Conservation (phyloP, 2,329 filamentous ascomycete species). For the Botryosphaeria agaves region DNA sequence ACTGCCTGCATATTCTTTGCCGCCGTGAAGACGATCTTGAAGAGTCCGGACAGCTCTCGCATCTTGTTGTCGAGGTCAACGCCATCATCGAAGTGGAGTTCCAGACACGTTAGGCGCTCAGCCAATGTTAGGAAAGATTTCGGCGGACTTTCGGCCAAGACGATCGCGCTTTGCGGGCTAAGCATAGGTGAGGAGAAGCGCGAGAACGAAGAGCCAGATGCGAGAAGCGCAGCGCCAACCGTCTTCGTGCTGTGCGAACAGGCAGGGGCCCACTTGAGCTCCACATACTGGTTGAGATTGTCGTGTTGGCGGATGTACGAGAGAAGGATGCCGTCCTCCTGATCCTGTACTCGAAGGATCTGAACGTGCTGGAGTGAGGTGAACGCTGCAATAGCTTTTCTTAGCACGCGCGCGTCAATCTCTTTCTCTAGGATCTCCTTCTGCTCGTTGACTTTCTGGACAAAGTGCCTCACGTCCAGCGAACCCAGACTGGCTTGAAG, state of each 20-base stretch:
- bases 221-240: slow-evolving; percentile 37
- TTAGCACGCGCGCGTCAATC: slow-evolving; percentile 35
- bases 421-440: slow-evolving; percentile 30
- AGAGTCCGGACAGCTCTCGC: slow-evolving; percentile 37
- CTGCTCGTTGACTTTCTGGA: slow-evolving; percentile 31
- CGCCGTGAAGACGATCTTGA: slow-evolving; percentile 38
- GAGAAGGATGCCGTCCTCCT: slow-evolving; percentile 36
- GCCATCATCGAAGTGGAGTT: slow-evolving; percentile 44
- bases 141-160: slow-evolving; percentile 29
- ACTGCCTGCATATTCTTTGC: slow-evolving; percentile 44
- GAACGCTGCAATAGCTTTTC: slow-evolving; percentile 39
- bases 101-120: slow-evolving; percentile 40
- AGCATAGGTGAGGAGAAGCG: slow-evolving; percentile 46
- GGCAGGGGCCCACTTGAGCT: slow-evolving; percentile 43
- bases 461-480: slow-evolving; percentile 22
- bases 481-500: slow-evolving; percentile 17
- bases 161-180: slow-evolving; percentile 39
- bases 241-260: slow-evolving; percentile 44
- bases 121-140: slow-evolving; percentile 33
- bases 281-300: slow-evolving; percentile 26
- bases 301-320: slow-evolving; percentile 32
- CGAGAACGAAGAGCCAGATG: slow-evolving; percentile 37
- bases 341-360: slow-evolving; percentile 43
- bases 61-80: slow-evolving; percentile 40
- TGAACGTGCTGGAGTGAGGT: slow-evolving; percentile 45